Base-by-base conservation (phyloP, 192 early-diverging fungal genomes). In the Coemansia sp. region DNA sequence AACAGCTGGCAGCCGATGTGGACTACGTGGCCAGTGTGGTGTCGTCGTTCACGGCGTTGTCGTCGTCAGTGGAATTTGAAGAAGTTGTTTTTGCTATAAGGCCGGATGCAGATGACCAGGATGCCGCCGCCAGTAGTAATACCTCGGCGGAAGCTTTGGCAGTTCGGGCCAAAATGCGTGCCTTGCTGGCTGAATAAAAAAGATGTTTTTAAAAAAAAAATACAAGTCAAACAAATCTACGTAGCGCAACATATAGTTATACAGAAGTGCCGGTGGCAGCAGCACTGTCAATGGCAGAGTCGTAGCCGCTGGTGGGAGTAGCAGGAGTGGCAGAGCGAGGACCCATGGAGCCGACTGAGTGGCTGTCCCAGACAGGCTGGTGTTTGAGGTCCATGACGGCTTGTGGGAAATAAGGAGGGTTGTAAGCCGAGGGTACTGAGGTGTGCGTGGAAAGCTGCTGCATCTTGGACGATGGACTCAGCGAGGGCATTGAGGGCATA, bases 11-110 rank as follows among this genome's bases (percentile, higher is more conserved):
- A 10, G 75, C 75, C 5, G 80, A 82, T 37, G 66, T 68, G 1
- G 75, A 77, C 25, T 82, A 82, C 36, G 72, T 82, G 38, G 48
- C 72, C 19, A 77, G 75, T 44, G 75, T 82, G 7, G 75, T 70
- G 0, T 38, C 66, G 5, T 70, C 80, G 27, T 77, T 82, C 63
- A 67, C 62, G 2, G 37, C 46, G 4, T 7, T 46, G 11, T 17
- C 62, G 0, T 53, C 55, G 4, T 58, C 59, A 10, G 42, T 51
- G 15, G 75, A 74, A 34, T 77, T 82, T 71, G 68, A 60, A 4
- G 62, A 25, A 6, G 39, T 82, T 45, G 19, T 37, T 42, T 38
- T 23, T 65, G 29, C 36, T 51, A 34, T 53, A 19, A 61, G 45
- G 62, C 60, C 55, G 0, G 55, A 29, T 17, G 8, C 15, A 5